Conservation (phyloP, 352 stramenopile genomes). For the Globisporangium cederbergense region DNA sequence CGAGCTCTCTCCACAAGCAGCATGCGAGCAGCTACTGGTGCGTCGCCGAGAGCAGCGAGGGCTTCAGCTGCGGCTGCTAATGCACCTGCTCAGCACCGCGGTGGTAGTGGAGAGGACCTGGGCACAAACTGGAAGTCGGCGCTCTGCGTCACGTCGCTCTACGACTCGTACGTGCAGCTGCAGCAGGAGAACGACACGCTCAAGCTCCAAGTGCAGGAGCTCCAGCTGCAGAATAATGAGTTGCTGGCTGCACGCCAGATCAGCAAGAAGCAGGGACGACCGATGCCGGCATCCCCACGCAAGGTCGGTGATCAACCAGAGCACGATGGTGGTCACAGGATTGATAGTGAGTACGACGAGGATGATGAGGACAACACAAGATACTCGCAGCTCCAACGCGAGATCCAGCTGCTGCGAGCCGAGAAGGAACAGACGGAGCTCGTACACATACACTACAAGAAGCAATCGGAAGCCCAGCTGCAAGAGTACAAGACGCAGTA, state of each 20-base stretch:
- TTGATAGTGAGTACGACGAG: conserved; percentile 19
- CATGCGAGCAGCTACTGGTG: not conserved
- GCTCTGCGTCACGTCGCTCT: conserved; percentile 72
- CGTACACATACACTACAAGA: conserved; percentile 26
- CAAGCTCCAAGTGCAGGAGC: conserved; percentile 23
- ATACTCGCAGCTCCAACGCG: conserved; percentile 27
- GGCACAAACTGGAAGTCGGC: conserved; percentile 64
- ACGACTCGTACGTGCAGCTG: conserved; percentile 65
- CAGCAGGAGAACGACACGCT: conserved; percentile 52
- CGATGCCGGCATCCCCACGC: not conserved
- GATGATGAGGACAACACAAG: conserved; percentile 6
- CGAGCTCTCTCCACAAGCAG: not conserved
- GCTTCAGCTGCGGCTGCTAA: not conserved
- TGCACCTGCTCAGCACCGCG: not conserved
- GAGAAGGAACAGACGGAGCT: conserved; percentile 47
- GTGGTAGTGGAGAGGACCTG: conserved; percentile 12
- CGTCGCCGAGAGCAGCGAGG: not conserved
- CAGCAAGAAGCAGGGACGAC: conserved; percentile 11
- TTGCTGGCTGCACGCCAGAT: conserved; percentile 22
- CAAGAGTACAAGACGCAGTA: conserved; percentile 29
- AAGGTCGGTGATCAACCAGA: conserved; percentile 11
- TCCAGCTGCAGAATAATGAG: conserved; percentile 30
- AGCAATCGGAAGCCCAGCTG: conserved; percentile 33
- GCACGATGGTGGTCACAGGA: conserved; percentile 15
- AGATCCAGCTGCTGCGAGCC: conserved; percentile 45